Base-by-base conservation (phyloP, 768 basidiomycete species). In the Coprinopsis strossmayeri region DNA sequence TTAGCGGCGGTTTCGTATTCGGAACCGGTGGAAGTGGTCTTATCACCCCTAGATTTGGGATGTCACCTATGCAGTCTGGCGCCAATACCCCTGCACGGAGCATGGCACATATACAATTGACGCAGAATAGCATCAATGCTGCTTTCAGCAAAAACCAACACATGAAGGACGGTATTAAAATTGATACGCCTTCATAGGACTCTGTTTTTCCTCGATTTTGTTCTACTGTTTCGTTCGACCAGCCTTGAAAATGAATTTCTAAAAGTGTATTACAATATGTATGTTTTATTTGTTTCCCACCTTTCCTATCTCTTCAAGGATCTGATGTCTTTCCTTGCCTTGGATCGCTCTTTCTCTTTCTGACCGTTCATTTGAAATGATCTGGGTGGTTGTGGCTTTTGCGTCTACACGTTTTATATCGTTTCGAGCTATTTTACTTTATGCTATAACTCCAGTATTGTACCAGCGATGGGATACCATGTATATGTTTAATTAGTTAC, bases 1-100 rank as follows among this genome's bases (percentile, higher is more conserved):
- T 92, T 11, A 85, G 81, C 50, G 90, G 88, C 20, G 90, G 90
- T 4, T 91, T 92, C 61, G 82, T 91, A 18, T 92, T 83, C 55
- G 90, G 90, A 9, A 78, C 83, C 4, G 86, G 87, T 24, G 90
- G 88, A 17, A 89, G 84, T 56, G 89, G 87, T 25, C 67, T 90
- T 47, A 91, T 91, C 56, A 90, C 90, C 7, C 87, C 88, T 0
- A 73, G 78, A 18, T 69, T 81, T 60, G 75, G 81, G 25, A 61
- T 71, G 34, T 80, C 84, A 9, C 82, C 85, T 0, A 55, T 71
- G 32, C 75, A 76, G 28, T 84, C 83, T 15, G 83, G 82, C 2
- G 61, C 58, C 24, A 77, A 76, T 52, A 74, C 74, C 0, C 77
- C 77, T 1, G 63, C 61, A 23, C 59, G 67, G 34, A 57, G 55